A percentile compares a stretch with the other conserved stretches of the same genome.
phyloP scores from a whole-genome alignment of 371 early-diverging fungal genomes.

The Thermomucor indicae-seudaticae region DNA sequence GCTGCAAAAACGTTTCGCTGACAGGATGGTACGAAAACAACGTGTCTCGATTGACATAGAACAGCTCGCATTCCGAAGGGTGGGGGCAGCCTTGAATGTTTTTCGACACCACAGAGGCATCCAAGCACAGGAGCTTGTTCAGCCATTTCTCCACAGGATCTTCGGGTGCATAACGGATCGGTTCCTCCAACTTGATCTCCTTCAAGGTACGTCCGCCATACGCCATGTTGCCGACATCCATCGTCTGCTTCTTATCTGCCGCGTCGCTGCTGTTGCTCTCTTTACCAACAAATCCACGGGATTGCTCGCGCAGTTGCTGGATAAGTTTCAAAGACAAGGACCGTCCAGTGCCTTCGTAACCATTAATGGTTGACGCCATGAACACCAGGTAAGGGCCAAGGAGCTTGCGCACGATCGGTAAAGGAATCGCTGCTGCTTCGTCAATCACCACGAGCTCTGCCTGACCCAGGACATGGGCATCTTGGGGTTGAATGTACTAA shows the following conservation, averaged over 20 bases:
- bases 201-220: conserved; percentile 76
- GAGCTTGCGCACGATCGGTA: conserved; percentile 88
- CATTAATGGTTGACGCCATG: conserved; percentile 99
- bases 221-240: conserved; percentile 27
- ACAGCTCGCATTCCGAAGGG: conserved; percentile 93
- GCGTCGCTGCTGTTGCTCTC: conserved; percentile 50
- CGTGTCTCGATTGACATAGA: conserved; percentile 94
- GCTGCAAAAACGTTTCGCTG: conserved; percentile 94
- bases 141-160: conserved; percentile 99
- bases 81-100: conserved; percentile 87
- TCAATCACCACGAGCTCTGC: conserved; percentile 98
- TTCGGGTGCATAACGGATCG: conserved; percentile 91
- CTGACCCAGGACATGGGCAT: conserved; percentile 88
- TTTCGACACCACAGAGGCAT: conserved; percentile 75
- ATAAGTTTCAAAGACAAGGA: conserved; percentile 95
- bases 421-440: conserved; percentile 99
- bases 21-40: conserved; percentile 96
- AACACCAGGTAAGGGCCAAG: conserved; percentile 96
- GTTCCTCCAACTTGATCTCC: conserved; percentile 91
- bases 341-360: conserved; percentile 99
- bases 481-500: conserved; percentile 94
- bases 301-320: conserved; percentile 90
- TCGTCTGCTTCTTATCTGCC: conserved; percentile 42
- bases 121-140: conserved; percentile 91
- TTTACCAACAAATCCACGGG: conserved; percentile 70